Evolutionary conservation across 2,329 filamentous ascomycete genomes (phyloP), one percentile per base, ranked within the genome.

Genomic region (Ophiocordyceps unilateralis): DNA sequence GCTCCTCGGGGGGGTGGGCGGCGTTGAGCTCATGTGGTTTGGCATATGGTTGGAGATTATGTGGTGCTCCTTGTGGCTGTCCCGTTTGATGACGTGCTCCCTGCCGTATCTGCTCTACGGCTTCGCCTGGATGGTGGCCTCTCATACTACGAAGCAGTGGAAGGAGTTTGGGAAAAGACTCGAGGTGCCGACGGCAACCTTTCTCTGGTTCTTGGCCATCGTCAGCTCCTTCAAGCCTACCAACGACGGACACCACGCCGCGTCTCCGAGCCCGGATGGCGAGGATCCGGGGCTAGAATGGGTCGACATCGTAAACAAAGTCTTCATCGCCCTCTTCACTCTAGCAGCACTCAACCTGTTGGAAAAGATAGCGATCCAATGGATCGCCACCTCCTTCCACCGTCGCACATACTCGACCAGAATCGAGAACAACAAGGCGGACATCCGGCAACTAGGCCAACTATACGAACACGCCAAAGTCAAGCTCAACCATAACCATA

Each of bases 301-400:
- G 89, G 82, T 93, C 58, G 66, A 63, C 24, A 75, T 80, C 14
- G 74, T 87, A 50, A 83, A 93, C 68, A 94, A 93, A 58, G 74
- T 96, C 52, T 79, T 95, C 46, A 77, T 93, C 17, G 73, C 83
- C 2, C 56, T 93, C n/a, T 88, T 96, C 51, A 81, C 93, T 14
- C 74, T 84, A 47, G 74, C 78, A 0, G 68, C 78, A 3, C 67
- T 95, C 47, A 95, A 96, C 60, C 81, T 91, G 46, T 69, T 81
- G 42, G 88, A 95, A 60, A 96, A 95, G 67, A 83, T 95, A 46
- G 74, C 93, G 50, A 93, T 95, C 44, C 88, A 95, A 56, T 80
- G 93, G 63, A 93, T 96, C 51, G 88, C 89, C 26, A 88, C 88
- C 45, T 87, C 82, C 47, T 96, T 96, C 61, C 89, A 96, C 58